These are phyloP conservation scores for Colletotrichum costaricense DNA, from an alignment of 2,329 filamentous ascomycete species.

Conservation along the genomic window DNA sequence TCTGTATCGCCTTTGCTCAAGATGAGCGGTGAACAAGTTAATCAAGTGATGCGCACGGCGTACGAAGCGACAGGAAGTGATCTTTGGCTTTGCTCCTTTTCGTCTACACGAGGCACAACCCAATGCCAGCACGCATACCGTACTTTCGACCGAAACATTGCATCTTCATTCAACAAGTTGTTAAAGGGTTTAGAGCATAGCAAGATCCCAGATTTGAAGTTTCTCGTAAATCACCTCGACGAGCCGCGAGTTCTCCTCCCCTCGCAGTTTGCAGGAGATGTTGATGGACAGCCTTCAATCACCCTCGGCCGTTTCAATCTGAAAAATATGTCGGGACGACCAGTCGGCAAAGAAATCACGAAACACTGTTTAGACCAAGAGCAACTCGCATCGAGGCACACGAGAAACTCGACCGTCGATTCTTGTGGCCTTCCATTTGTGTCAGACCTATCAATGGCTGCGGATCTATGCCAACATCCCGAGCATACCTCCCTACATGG, in stretches of 20 bases:
- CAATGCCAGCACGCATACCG: conserved; percentile 48
- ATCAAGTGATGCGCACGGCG: conserved; percentile 41
- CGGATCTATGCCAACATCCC: conserved; percentile 56
- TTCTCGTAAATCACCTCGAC: conserved; percentile 61
- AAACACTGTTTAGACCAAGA: conserved; percentile 39
- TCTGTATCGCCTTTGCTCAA: conserved; percentile 53
- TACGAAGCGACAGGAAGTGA: conserved; percentile 43
- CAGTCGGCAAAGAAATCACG: not conserved
- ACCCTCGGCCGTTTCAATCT: not conserved
- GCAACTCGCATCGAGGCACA: not conserved
- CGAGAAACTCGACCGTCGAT: conserved; percentile 18
- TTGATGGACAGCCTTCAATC: not conserved
- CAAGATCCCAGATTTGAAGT: conserved; percentile 49
- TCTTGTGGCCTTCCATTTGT: conserved; percentile 47
- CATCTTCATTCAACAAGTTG: conserved; percentile 44
- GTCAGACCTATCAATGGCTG: conserved; percentile 6
- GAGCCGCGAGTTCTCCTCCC: conserved; percentile 56
- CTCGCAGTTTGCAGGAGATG: not conserved
- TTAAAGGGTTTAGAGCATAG: conserved; percentile 39
- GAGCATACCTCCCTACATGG: conserved; percentile 57
- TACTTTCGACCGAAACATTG: conserved; percentile 47
- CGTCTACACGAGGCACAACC: conserved; percentile 40
- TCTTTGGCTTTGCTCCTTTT: conserved; percentile 51
- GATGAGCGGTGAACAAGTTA: conserved; percentile 49
- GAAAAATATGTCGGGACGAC: not conserved